Conservation (phyloP, 2,329 filamentous ascomycete species). For the Aspergillus carbonarius region DNA sequence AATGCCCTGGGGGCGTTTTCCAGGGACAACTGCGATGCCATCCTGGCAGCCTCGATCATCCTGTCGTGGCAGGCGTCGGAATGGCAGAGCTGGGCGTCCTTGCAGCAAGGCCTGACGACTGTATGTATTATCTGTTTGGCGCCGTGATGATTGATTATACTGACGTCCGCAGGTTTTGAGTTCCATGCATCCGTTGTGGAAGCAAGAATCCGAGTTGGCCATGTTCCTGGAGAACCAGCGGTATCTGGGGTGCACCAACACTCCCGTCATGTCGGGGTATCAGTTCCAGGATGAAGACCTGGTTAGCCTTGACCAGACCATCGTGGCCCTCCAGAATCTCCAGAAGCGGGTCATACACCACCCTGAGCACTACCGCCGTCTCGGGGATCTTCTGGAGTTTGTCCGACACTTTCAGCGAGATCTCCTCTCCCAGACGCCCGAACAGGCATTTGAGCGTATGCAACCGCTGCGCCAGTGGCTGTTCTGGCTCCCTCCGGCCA, state of each 20-base stretch:
- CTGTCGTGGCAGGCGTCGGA: conserved; percentile 96
- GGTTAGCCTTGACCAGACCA: conserved; percentile 64
- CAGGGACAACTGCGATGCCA: conserved; percentile 81
- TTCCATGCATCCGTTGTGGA: conserved; percentile 82
- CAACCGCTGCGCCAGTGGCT: conserved; percentile 88
- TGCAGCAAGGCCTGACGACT: conserved; percentile 87
- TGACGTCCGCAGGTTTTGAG: conserved; percentile 59
- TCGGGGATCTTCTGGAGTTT: conserved; percentile 70
- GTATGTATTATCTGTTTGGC: conserved; percentile 30
- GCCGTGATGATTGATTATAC: not conserved
- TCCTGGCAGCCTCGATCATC: conserved; percentile 85
- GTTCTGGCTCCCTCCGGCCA: conserved; percentile 88
- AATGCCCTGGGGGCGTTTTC: conserved; percentile 84
- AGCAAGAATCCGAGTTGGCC: conserved; percentile 72
- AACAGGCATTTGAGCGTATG: conserved; percentile 85
- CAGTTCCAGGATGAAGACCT: conserved; percentile 63
- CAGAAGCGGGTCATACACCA: conserved; percentile 68
- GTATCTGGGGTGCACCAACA: conserved; percentile 36
- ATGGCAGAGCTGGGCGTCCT: conserved; percentile 91
- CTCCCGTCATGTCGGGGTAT: conserved; percentile 34
- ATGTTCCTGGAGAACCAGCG: conserved; percentile 44
- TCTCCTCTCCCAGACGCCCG: conserved; percentile 67
- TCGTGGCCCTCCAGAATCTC: conserved; percentile 58
- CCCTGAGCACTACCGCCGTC: conserved; percentile 66
- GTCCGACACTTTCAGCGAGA: conserved; percentile 71